These are phyloP conservation scores for Phytophthora pini DNA, from an alignment of 352 stramenopile genomes.

Conservation along the genomic window DNA sequence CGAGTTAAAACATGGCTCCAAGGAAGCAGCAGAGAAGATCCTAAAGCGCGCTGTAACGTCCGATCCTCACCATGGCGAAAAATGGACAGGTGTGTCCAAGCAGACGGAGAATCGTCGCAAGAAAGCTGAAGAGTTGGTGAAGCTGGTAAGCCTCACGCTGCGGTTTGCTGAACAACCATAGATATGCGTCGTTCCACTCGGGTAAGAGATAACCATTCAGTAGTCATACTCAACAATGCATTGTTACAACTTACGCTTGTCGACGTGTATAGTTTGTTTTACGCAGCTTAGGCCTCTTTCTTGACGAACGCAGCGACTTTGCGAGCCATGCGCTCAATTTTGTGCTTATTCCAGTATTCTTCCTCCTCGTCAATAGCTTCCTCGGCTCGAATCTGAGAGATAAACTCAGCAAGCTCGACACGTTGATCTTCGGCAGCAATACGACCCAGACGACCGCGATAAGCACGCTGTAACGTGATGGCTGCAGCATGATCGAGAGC, in stretches of 20 bases:
- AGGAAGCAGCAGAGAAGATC: conserved; percentile 86
- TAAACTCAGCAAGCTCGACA: conserved; percentile 94
- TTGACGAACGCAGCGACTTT: conserved; percentile 68
- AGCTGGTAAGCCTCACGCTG: conserved; percentile 82
- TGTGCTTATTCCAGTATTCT: conserved; percentile 71
- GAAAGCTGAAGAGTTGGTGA: conserved; percentile 69
- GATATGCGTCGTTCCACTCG: conserved; percentile 11
- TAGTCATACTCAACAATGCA: conserved; percentile 21
- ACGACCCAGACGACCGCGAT: conserved; percentile 85
- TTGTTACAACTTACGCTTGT: conserved; percentile 36
- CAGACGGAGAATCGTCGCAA: conserved; percentile 92
- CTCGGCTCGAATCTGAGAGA: conserved; percentile 89
- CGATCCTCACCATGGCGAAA: conserved; percentile 95
- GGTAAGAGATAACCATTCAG: conserved; percentile 33
- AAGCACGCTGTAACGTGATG: conserved; percentile 87
- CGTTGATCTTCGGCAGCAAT: conserved; percentile 82
- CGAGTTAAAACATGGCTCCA: conserved; percentile 92
- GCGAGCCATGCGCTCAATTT: conserved; percentile 56
- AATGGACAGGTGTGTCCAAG: conserved; percentile 95
- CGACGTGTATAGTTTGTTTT: conserved; percentile 20
- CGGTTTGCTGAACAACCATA: conserved; percentile 67
- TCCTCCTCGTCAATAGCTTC: conserved; percentile 92
- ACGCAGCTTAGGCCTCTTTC: conserved; percentile 53
- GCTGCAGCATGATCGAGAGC: conserved; percentile 81
- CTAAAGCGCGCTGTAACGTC: conserved; percentile 87